Base-by-base conservation (phyloP, 768 basidiomycete genomes). In the Chalciporus piperatus region DNA sequence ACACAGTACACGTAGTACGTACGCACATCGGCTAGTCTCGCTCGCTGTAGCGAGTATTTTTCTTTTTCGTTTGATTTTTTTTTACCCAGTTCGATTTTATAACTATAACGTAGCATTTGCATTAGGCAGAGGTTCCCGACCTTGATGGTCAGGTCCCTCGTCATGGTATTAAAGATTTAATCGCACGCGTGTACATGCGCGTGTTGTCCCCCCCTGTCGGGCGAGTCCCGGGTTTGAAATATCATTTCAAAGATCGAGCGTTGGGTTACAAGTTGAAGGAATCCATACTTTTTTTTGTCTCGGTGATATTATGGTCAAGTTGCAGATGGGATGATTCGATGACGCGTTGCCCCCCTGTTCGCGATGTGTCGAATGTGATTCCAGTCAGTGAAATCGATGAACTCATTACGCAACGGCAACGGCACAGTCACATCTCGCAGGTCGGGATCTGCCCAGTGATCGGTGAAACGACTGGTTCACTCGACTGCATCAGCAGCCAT, bases 11-110 rank as follows among this genome's bases (percentile, higher is more conserved):
- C 43, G 45, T 52, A 59, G 51, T 49, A 55, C 55, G 33, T 43
- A 60, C 10, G 54, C 59, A 40, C 66, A 72, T 53, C 68, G 70
- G 52, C 63, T 37, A 37, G 35, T 37, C n/a, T n/a, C 35, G 16
- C 35, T 59, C 41, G 59, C 61, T 38, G 62, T 58, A 53, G 62
- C 57, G 23, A 57, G 63, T 55, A 50, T 49, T 55, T 42, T 47
- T 16, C 3, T 19, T 28, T 20, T 20, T 11, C 14, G 20, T 27
- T 22, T 17, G 17, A 43, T n/a, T n/a, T 42, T 50, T 49, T 49
- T 47, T 48, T 44, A 50, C 59, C 59, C 41, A 2, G 13, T 54
- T 64, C 37, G 47, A 35, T 47, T 47, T 57, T 37, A n/a, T 6
- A 37, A 10, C 30, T n/a, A 37, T 37, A 37, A n/a, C 30, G 52